phyloP scores from a whole-genome alignment of 2,329 filamentous ascomycete genomes.

The Blumeria hordei region DNA sequence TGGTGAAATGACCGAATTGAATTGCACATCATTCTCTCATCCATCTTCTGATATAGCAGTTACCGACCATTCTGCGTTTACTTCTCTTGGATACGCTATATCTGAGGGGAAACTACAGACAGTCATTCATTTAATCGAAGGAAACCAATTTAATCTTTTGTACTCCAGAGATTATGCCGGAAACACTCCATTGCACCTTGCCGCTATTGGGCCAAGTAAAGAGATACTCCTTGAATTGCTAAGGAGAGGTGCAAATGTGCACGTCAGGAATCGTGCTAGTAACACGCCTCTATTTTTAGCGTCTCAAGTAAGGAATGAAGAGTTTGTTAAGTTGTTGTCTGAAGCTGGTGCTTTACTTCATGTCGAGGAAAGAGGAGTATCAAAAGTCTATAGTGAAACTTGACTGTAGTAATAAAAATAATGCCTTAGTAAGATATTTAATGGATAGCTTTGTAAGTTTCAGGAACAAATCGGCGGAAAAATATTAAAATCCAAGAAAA shows the following conservation, averaged over 20 bases:
- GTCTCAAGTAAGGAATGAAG: slow-evolving; percentile 28
- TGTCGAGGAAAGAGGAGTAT: slow-evolving; percentile 19
- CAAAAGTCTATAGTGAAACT: too few species aligned
- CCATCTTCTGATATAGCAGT: slow-evolving; percentile 18
- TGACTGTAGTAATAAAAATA: too few species aligned
- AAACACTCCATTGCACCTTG: slow-evolving; percentile 18
- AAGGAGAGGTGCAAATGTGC: slow-evolving; percentile 37
- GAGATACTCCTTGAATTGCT: slow-evolving; percentile 35
- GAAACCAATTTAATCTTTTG: slow-evolving; percentile 12
- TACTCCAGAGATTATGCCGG: slow-evolving; percentile 17
- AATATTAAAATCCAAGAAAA: too few species aligned
- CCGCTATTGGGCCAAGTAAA: slow-evolving; percentile 20
- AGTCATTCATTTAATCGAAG: slow-evolving; percentile 12
- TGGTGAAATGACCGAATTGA: slow-evolving; percentile 35
- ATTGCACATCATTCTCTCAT: slow-evolving; percentile 26
- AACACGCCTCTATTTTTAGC: slow-evolving; percentile 43
- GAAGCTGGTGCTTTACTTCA: slow-evolving; percentile 36
- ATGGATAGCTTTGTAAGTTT: too few species aligned
- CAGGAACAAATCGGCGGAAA: too few species aligned
- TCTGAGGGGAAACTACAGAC: slow-evolving; percentile 29
- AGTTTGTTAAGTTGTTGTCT: slow-evolving; percentile 27
- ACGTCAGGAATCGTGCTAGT: slow-evolving; percentile 37
- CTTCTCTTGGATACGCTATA: slow-evolving; percentile 37
- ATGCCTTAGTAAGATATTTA: too few species aligned
- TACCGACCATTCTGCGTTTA: slow-evolving; percentile 27